These are phyloP conservation scores for Mrakia gelida DNA, from an alignment of 768 basidiomycete species.

Conservation along the genomic window DNA sequence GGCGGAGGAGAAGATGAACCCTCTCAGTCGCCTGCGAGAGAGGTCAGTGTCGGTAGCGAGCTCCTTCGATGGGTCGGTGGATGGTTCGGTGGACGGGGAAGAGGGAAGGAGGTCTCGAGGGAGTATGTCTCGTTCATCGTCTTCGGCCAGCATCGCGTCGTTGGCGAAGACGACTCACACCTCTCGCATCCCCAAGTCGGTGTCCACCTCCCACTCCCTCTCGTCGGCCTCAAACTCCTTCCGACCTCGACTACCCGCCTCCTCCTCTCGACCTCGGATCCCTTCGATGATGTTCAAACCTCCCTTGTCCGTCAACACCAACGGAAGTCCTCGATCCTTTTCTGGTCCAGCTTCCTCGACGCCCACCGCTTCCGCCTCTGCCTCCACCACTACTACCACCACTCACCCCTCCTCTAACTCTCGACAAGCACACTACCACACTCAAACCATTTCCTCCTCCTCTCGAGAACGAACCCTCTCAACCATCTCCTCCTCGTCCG, in stretches of 20 bases:
- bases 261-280: constrained; percentile 1
- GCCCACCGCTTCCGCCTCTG: background rate
- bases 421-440: background rate
- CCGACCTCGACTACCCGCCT: constrained; percentile 2
- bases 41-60: background rate
- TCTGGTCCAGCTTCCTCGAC: background rate
- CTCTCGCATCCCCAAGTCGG: background rate
- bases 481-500: background rate
- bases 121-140: background rate
- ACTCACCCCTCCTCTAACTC: background rate
- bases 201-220: background rate
- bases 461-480: constrained; percentile 2
- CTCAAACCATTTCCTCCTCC: background rate
- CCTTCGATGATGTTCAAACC: constrained; percentile 7
- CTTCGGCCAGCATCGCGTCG: constrained; percentile 13
- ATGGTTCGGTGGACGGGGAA: background rate
- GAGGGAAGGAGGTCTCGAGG: background rate
- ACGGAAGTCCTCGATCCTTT: background rate
- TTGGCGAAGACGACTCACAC: background rate
- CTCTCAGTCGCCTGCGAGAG: background rate
- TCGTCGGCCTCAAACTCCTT: background rate
- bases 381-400: background rate
- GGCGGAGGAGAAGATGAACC: constrained; percentile 5
- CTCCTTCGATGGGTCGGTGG: background rate
- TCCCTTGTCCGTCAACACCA: background rate